These are phyloP conservation scores for Microdochium trichocladiopsis DNA, from an alignment of 2,329 filamentous ascomycete species.

Conservation along the genomic window DNA sequence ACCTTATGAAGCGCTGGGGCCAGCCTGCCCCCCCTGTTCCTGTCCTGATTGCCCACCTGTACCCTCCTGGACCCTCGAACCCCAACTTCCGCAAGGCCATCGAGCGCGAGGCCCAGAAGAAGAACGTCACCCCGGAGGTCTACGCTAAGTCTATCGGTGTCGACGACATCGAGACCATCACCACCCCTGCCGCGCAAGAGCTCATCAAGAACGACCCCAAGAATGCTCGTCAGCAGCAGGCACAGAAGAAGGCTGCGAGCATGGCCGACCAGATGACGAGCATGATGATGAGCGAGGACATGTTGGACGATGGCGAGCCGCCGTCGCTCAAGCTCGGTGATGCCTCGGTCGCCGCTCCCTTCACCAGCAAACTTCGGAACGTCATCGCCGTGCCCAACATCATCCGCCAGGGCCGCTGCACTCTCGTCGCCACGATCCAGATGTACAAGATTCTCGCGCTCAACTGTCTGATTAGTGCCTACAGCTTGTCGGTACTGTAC, in stretches of 20 bases:
- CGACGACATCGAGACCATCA: constrained; percentile 54
- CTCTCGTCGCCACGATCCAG: constrained; percentile 95
- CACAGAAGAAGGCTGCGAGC: constrained; percentile 63
- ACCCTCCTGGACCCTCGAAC: constrained; percentile 83
- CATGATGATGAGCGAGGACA: constrained; percentile 82
- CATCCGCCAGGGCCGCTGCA: constrained; percentile 94
- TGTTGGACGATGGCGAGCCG: constrained; percentile 75
- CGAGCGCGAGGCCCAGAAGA: constrained; percentile 75
- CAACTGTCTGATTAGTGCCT: constrained; percentile 96
- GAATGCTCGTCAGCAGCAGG: constrained; percentile 56
- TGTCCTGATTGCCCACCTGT: constrained; percentile 86
- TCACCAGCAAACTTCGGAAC: constrained; percentile 95
- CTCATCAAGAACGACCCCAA: constrained; percentile 46
- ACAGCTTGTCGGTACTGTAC: constrained; percentile 93
- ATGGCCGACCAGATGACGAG: constrained; percentile 82
- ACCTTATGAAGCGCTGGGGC: constrained; percentile 91
- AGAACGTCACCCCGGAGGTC: constrained; percentile 58
- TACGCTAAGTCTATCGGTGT: constrained; percentile 46
- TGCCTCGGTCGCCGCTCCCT: constrained; percentile 92
- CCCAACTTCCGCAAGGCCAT: constrained; percentile 93
- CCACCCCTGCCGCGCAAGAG: constrained; percentile 57
- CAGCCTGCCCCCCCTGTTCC: constrained; percentile 89
- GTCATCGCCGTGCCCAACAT: constrained; percentile 98
- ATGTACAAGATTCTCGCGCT: constrained; percentile 99
- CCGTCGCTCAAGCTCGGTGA: constrained; percentile 96